Base-by-base conservation (phyloP, 805 yeast genomes). In the Saccharomyces jurei region DNA sequence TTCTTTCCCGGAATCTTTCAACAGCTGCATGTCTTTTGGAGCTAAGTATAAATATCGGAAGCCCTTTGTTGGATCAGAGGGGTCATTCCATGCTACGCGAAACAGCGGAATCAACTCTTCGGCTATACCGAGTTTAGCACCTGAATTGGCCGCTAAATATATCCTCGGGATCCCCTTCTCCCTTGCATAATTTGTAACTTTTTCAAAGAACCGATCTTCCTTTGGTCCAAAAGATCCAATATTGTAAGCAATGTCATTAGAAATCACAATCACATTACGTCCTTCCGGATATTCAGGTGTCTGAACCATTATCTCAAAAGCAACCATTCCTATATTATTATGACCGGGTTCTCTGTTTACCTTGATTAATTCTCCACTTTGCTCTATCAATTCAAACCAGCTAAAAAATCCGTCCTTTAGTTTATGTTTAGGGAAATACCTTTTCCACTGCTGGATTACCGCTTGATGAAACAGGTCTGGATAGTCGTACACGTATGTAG, bases 381-480 rank as follows among this genome's bases (percentile, higher is more conserved):
- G 90, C 61, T 81, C 75, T 60, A 94, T 89, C 71, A 94, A 80
- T 76, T 94, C 99, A 58, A 80, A 79, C 49, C 86, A 82, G 36
- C 80, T 76, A 73, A 95, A 89, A 63, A 86, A 77, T 63, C 89
- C 94, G 58, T 84, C 89, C 36, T 54, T 52, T 27, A 63, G 49
- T 60, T 82, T 83, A 49, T 78, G 72, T 53, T 71, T 71, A 54
- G 83, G 76, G 48, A 82, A 78, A 61, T 72, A 71, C 57, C 80
- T 81, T 71, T 85, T 84, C 99, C 99, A 94, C 72, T 84, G 86
- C 21, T 91, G 78, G 54, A 82, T 72, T 46, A 88, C 80, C 41
- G 97, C 96, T 76, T 94, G 97, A 66, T 90, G 88, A 86, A 95
- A 94, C 66, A 94, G 77, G 71, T 94, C 99, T 52, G 99, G 99